Conservation (phyloP, 345 rosid genomes). For the Pelargonium nanum region DNA sequence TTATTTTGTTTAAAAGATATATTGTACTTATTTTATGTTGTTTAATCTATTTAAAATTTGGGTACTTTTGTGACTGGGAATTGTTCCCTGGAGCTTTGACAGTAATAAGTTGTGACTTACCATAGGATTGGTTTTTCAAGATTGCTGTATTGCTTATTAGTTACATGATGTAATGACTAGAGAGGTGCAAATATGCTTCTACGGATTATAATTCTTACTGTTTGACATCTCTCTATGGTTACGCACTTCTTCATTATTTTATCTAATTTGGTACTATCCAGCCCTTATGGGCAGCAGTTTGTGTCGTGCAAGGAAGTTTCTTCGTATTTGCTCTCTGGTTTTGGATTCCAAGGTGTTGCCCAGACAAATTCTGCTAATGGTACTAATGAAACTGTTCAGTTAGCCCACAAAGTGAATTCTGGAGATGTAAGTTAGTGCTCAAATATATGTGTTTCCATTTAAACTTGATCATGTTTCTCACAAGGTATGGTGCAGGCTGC, state of each 20-base stretch:
- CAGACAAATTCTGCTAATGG: slow-evolving; percentile 11
- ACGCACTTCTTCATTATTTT: slow-evolving; percentile 10
- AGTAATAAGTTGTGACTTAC: not conserved
- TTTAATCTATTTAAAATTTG: not conserved
- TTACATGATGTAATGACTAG: not conserved
- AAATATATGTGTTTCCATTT: not conserved
- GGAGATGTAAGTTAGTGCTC: slow-evolving; percentile 26
- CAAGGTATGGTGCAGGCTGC: slow-evolving; percentile 22
- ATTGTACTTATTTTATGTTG: not conserved
- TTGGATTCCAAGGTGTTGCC: slow-evolving; percentile 26
- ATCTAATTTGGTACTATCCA: slow-evolving; percentile 23
- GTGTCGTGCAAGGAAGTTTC: slow-evolving; percentile 62
- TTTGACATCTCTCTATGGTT: slow-evolving; percentile 4
- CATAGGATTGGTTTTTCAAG: not conserved
- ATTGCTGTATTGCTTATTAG: not conserved
- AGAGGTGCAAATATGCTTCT: not conserved
- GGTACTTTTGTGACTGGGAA: not conserved
- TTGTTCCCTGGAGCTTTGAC: not conserved
- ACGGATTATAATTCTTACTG: not conserved
- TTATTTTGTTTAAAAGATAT: no score
- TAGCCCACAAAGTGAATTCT: slow-evolving; percentile 11
- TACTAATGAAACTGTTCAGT: slow-evolving; percentile 13
- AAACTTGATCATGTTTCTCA: slow-evolving; percentile 6
- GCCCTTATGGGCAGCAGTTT: slow-evolving; percentile 73
- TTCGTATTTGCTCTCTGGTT: slow-evolving; percentile 30